phyloP scores from a whole-genome alignment of 441 rosid genomes.

The Adansonia gregorii region DNA sequence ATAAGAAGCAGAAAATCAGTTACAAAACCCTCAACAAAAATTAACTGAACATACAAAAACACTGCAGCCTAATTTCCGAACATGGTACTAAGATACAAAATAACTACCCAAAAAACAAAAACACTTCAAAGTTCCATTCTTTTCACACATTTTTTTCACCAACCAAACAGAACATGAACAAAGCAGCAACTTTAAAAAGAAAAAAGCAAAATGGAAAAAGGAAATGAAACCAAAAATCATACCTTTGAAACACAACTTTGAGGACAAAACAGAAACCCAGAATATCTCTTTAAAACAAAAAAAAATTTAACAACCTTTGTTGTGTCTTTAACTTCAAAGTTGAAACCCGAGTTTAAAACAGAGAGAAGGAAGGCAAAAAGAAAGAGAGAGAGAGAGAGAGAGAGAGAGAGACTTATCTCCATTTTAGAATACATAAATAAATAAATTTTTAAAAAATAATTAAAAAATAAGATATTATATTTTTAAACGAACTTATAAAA shows the following conservation, averaged over 20 bases:
- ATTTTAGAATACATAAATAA: conserved; percentile 8
- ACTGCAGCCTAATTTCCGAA: conserved; percentile 23
- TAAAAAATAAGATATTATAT: too few species aligned
- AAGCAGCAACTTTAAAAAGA: background rate
- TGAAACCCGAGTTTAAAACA: background rate
- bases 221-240: conserved; percentile 11
- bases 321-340: background rate
- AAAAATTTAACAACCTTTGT: conserved; percentile 4
- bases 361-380: background rate
- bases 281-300: background rate
- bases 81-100: conserved; percentile 21
- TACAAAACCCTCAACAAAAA: conserved; percentile 33
- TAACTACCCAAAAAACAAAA: conserved; percentile 22
- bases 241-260: conserved; percentile 36
- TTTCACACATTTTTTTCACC: conserved; percentile 33
- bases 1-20: conserved; percentile 38
- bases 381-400: background rate
- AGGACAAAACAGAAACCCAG: conserved; percentile 8
- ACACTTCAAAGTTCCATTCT: conserved; percentile 29
- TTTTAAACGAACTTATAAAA: too few species aligned
- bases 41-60: conserved; percentile 34
- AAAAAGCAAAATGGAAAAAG: background rate
- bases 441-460: background rate
- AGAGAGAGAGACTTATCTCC: conserved; percentile 8
- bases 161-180: conserved; percentile 30